Evolutionary conservation across 495 filamentous ascomycete genomes (phyloP), one percentile per base, ranked within the genome.

Genomic region (Neurospora sp.): DNA sequence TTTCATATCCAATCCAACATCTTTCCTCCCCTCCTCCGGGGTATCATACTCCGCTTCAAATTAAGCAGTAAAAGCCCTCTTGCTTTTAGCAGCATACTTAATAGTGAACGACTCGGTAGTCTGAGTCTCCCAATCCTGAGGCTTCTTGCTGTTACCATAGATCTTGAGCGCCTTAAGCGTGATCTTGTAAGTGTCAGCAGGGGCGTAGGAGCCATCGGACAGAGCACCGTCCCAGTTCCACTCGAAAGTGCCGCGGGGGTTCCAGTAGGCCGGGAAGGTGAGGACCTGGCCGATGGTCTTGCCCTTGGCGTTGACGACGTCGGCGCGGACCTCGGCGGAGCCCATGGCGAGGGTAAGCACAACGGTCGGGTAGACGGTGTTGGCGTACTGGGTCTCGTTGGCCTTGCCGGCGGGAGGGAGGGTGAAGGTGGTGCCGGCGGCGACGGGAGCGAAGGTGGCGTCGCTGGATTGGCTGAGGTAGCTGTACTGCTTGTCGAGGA

Each of bases 181-280:
- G 38, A 86, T 77, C 76, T 82, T 83, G 78, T 88, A 88, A 16
- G 75, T 62, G 23, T 85, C 86, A n/a, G 81, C 78, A 23, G 81
- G 77, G 18, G 83, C 83, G 38, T 81, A 83, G 3, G 73, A 79
- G 27, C 86, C 85, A 42, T 86, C 78, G 0, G 77, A 80, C 4
- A 88, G 75, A 18, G 75, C 74, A 18, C 86, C 86, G n/a, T 82
- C 81, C 83, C 85, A 88, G 38, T 16, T 70, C 8, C 74, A 18
- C 16, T 75, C 71, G 18, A 76, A 74, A 0, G 75, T 75, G 38
- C 84, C 84, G 14, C 86, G 82, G 8, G 85, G 75, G 35, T 83
- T 81, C 69, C 81, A 87, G 9, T 37, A 23, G 9, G 78, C 70
- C 0, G 86, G 86, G 69, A 84, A 84, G 39, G 75, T 78, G 16